These are phyloP conservation scores for Aureobasidium sp. DNA, from an alignment of 2,329 filamentous ascomycete genomes.

Conservation along the genomic window DNA sequence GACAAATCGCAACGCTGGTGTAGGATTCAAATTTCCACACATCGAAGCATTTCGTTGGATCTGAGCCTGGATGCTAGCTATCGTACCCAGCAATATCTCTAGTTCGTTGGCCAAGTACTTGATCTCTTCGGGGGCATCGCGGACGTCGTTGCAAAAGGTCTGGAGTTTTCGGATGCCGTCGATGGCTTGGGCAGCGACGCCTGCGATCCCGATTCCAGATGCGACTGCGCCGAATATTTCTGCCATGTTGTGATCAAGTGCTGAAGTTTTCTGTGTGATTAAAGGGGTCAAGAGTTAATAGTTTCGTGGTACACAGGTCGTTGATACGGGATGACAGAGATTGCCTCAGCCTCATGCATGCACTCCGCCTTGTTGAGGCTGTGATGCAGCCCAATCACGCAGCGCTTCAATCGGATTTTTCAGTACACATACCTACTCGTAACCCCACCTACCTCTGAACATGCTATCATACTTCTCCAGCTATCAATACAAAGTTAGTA, in stretches of 20 bases:
- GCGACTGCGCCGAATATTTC: neutral
- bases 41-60: neutral
- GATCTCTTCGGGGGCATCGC: neutral
- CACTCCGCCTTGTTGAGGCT: neutral
- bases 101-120: neutral
- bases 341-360: neutral
- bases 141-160: neutral
- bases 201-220: neutral
- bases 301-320: neutral
- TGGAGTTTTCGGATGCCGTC: neutral
- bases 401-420: neutral
- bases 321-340: neutral
- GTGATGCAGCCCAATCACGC: neutral
- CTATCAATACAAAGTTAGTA: too few relatives aligned
- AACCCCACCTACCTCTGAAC: too few relatives aligned
- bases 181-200: neutral
- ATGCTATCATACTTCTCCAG: too few relatives aligned
- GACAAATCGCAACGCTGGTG: neutral
- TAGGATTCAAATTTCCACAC: neutral
- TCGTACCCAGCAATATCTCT: neutral
- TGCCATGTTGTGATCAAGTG: neutral
- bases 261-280: neutral
- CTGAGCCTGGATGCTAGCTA: neutral
- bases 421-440: too few relatives aligned
- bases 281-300: too few relatives aligned